Conservation (phyloP, 1,139 yeast genomes). For the Zygoascus meyerae region DNA sequence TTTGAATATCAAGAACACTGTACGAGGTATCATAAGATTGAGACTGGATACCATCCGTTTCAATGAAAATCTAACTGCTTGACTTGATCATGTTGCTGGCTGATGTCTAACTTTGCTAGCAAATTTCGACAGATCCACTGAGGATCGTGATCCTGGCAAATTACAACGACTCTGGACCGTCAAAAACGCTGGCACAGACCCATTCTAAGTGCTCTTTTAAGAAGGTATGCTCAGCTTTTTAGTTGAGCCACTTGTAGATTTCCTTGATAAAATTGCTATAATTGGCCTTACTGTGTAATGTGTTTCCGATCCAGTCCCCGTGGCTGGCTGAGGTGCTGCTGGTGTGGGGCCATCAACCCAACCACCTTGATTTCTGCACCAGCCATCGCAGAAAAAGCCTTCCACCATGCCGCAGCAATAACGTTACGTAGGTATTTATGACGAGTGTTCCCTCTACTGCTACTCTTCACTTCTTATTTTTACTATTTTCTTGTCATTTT, state of each 20-base stretch:
- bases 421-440: not conserved
- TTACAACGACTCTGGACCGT: too few relatives aligned
- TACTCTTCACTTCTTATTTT: not conserved
- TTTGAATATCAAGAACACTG: too few relatives aligned
- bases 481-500: not conserved
- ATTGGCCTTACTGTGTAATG: not conserved
- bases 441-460: not conserved
- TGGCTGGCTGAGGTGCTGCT: not conserved
- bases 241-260: not conserved
- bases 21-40: too few relatives aligned
- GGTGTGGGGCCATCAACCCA: conserved; percentile 1
- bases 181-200: not conserved
- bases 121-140: too few relatives aligned
- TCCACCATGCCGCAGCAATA: conserved; percentile 1
- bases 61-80: too few relatives aligned
- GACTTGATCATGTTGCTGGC: too few relatives aligned
- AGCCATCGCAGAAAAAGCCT: conserved; percentile 1
- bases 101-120: too few relatives aligned
- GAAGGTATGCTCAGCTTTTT: not conserved
- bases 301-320: conserved; percentile 2
- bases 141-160: too few relatives aligned
- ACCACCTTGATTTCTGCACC: conserved; percentile 4
- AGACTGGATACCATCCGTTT: too few relatives aligned
- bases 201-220: not conserved
- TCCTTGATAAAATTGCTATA: not conserved